phyloP scores from a whole-genome alignment of 129 eudicot species.

The Tanacetum coccineum region DNA sequence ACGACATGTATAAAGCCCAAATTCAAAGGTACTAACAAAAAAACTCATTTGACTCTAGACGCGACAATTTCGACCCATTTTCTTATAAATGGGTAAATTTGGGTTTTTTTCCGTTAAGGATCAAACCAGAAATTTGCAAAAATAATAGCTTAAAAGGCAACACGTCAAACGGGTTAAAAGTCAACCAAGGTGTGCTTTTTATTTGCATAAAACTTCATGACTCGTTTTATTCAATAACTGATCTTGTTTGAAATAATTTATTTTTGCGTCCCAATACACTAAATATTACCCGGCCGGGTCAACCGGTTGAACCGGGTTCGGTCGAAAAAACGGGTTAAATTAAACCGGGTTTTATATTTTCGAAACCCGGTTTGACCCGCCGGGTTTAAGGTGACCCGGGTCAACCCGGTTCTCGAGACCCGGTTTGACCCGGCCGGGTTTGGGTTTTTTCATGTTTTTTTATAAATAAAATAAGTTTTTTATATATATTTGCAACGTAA shows the following conservation, averaged over 20 bases:
- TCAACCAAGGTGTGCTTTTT: background rate
- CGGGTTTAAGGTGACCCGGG: too few relatives aligned
- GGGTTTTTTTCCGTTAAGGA: background rate
- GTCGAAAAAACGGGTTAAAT: too few relatives aligned
- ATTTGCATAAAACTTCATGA: background rate
- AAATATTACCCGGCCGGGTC: too few relatives aligned
- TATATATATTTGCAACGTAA: too few relatives aligned
- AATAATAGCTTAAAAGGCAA: background rate
- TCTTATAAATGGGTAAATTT: slow-evolving; percentile 1
- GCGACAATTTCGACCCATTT: slow-evolving; percentile 6
- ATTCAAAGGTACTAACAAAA: slow-evolving; percentile 38
- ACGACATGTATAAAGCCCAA: slow-evolving; percentile 59
- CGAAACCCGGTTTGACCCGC: too few relatives aligned
- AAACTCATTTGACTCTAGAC: slow-evolving; percentile 3
- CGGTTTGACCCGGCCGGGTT: too few relatives aligned
- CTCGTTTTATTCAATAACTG: background rate
- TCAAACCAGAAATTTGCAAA: background rate
- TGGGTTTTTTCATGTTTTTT: too few relatives aligned
- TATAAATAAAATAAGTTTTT: too few relatives aligned
- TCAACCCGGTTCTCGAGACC: too few relatives aligned
- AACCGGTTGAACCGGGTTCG: too few relatives aligned
- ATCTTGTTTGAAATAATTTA: background rate
- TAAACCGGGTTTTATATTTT: too few relatives aligned
- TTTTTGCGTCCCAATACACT: background rate
- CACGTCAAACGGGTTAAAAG: background rate